phyloP scores from a whole-genome alignment of 805 yeast species.

The Teunomyces gatunensis region DNA sequence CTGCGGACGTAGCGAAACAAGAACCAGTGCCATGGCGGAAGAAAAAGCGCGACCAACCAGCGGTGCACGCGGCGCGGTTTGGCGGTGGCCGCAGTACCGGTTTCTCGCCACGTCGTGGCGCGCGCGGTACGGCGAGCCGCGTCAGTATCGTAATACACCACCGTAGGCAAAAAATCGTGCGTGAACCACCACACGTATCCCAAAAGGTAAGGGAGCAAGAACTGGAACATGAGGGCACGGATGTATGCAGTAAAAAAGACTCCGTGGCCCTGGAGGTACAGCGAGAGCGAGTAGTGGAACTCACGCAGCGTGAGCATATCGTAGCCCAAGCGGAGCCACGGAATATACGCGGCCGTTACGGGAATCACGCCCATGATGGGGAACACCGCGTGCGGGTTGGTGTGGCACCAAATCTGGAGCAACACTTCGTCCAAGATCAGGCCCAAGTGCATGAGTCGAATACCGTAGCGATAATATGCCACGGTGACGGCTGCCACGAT shows the following conservation, averaged over 20 bases:
- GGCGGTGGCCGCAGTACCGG: constrained; percentile 4
- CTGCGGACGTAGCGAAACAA: constrained; percentile 1
- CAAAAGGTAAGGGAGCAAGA: constrained; percentile 9
- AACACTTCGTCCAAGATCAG: constrained; percentile 35
- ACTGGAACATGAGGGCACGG: constrained; percentile 7
- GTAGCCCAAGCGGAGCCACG: constrained; percentile 19
- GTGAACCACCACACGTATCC: constrained; percentile 37
- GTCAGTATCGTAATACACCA: constrained; percentile 17
- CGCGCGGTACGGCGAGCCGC: constrained; percentile 11
- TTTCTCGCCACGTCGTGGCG: constrained; percentile 10
- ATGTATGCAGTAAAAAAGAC: neutral
- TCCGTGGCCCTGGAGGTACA: neutral
- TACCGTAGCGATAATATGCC: constrained; percentile 14
- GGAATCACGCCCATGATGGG: constrained; percentile 39
- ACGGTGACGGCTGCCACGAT: constrained; percentile 19
- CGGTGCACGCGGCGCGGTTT: constrained; percentile 13
- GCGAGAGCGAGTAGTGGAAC: constrained; percentile 2
- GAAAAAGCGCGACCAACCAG: constrained; percentile 12
- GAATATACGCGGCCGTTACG: constrained; percentile 44
- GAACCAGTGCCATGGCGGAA: constrained; percentile 38
- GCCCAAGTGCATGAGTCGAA: constrained; percentile 30
- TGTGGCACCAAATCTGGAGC: constrained; percentile 47
- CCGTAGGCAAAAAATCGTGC: constrained; percentile 15
- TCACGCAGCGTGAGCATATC: constrained; percentile 3
- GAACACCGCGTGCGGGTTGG: constrained; percentile 40